Base-by-base conservation (phyloP, 176 grass and related monocot genomes). In the Secale cereale region DNA sequence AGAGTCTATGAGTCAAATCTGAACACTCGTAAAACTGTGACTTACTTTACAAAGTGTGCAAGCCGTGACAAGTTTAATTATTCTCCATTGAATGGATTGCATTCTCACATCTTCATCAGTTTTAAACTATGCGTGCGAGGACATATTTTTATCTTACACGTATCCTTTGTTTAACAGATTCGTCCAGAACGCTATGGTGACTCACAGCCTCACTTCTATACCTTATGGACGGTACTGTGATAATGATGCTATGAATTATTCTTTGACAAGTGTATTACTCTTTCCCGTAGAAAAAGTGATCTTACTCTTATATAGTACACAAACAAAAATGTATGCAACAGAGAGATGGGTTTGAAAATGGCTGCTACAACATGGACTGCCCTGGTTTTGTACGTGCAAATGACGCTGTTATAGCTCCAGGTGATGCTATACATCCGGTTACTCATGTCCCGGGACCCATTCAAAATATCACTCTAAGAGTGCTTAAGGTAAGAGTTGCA, bases 101-200 rank as follows among this genome's bases (percentile, higher is more conserved):
- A 20, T 68, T 67, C 8, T 35, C 65, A 68, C 8, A 36, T 68
- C 3, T 35, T 68, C 30, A 29, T 4, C 31, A 22, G 19, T 20
- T 68, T 3, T 10, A 35, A 8, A 3, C 1, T 22, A 22, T 22
- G 1, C 8, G 36, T 36, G 8, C n/a, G 17, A 36, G 2, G 37
- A 39, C 2, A 40, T 40, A 40, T 43, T 43, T 43, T 43, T 45
- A 70, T 14, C 9, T 70, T 7, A 25, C n/a, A 5, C 1, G 9
- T 71, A 40, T 37, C 22, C n/a, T 25, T 25, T 60, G 57, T 81
- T 22, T 40, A 41, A 59, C 15, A 82, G 80, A 82, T 82, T 59
- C 3, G 20, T 19, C 80, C 48, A 2, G 50, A 60, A 15, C 0
- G 0, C 14, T 72, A 82, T 29, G 80, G 80, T 0, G 67, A 72